A percentile compares a stretch with the other conserved stretches of the same genome.
Conservation (phyloP, 1,284 basidiomycete species). For the Leucoagaricus sp. region DNA sequence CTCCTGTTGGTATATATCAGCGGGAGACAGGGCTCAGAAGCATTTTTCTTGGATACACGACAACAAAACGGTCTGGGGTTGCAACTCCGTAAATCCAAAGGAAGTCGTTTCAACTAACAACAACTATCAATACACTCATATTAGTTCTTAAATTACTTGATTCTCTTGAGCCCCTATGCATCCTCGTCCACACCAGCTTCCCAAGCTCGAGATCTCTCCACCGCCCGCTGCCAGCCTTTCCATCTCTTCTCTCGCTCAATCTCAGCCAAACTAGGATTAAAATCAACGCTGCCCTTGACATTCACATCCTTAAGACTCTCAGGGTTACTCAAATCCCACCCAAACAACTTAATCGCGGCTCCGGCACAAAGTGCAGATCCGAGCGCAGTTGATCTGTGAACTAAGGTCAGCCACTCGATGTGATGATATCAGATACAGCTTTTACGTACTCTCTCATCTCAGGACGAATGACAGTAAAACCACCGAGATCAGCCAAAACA, state of each 20-base stretch:
- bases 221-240: slow-evolving; percentile 83
- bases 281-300: slow-evolving; percentile 77
- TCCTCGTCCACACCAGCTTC: slow-evolving; percentile 52
- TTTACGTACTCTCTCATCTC: slow-evolving; percentile 90
- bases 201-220: slow-evolving; percentile 82
- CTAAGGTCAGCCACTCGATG: slow-evolving; percentile 7
- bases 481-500: slow-evolving; percentile 90
- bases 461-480: slow-evolving; percentile 89
- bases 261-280: slow-evolving; percentile 62
- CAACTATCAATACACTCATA: too few species aligned
- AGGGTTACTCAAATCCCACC: slow-evolving; percentile 91
- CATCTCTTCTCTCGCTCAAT: slow-evolving; percentile 63
- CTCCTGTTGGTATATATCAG: too few species aligned
- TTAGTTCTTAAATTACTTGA: too few species aligned
- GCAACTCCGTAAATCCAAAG: too few species aligned
- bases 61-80: too few species aligned
- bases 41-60: too few species aligned
- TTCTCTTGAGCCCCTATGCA: neutral
- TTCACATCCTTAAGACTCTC: slow-evolving; percentile 91
- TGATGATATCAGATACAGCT: slow-evolving; percentile 6
- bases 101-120: too few species aligned
- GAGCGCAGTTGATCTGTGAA: slow-evolving; percentile 83
- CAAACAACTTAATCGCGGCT: slow-evolving; percentile 84
- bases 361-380: slow-evolving; percentile 98
- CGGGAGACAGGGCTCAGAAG: too few species aligned